These are phyloP conservation scores for Polygonum aviculare DNA, from an alignment of 148 eudicot species.

Conservation along the genomic window DNA sequence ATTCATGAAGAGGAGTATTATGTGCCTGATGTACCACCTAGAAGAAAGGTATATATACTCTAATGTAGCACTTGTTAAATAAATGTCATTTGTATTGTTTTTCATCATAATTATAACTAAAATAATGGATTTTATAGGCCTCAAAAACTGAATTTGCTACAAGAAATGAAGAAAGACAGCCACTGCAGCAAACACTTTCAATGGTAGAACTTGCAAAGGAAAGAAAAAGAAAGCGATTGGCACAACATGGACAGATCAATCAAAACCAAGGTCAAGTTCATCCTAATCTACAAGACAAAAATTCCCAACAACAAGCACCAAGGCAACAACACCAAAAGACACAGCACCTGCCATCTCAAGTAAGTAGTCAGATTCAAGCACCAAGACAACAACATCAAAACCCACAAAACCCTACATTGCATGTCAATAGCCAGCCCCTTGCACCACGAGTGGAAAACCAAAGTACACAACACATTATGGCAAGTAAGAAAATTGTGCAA, in stretches of 20 bases:
- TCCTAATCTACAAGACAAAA: neutral
- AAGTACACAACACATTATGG: neutral
- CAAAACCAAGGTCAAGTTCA: neutral
- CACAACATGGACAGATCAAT: neutral
- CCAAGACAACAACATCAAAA: neutral
- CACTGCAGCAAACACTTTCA: neutral
- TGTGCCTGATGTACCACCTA: neutral
- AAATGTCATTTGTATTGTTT: no score
- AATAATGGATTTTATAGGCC: neutral
- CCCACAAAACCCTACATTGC: no score
- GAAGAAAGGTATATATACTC: neutral
- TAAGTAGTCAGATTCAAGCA: neutral
- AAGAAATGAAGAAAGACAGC: neutral
- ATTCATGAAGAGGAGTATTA: neutral
- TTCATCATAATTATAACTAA: no score
- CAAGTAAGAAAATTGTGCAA: neutral
- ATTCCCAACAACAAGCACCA: no score
- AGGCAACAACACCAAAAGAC: no score
- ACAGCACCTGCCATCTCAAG: neutral
- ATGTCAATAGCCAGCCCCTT: no score
- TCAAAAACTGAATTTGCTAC: neutral
- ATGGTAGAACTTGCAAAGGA: neutral
- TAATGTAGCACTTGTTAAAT: no score
- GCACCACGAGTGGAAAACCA: no score
- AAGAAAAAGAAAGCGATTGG: neutral